Percentiles rank a stretch among this genome's conserved stretches.
Conservation (phyloP, 1,284 basidiomycete species). For the Sporisorium graminicola region DNA sequence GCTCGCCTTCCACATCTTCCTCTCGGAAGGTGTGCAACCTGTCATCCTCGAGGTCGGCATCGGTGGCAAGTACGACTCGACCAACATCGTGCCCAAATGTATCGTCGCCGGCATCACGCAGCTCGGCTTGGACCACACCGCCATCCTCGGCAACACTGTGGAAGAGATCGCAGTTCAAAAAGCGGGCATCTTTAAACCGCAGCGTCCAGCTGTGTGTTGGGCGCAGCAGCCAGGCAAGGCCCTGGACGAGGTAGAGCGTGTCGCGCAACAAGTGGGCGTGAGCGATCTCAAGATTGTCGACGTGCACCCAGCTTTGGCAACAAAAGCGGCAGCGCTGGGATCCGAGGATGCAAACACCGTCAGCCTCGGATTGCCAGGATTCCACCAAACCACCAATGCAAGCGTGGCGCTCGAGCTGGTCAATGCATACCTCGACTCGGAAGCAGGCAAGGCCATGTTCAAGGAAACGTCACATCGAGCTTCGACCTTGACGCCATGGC, state of each 20-base stretch:
- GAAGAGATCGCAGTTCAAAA: constrained; percentile 94
- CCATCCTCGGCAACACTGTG: constrained; percentile 88
- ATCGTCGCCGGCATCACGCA: constrained; percentile 89
- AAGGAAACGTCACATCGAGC: constrained; percentile 21
- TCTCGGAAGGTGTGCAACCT: constrained; percentile 82
- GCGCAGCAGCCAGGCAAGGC: constrained; percentile 83
- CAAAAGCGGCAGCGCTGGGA: constrained; percentile 20
- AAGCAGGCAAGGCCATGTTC: constrained; percentile 56
- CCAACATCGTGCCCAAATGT: constrained; percentile 92
- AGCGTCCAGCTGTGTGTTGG: constrained; percentile 87
- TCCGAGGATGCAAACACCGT: constrained; percentile 9
- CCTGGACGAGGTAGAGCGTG: constrained; percentile 77
- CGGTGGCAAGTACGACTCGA: constrained; percentile 93
- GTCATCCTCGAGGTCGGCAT: constrained; percentile 97
- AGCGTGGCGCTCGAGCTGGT: constrained; percentile 84
- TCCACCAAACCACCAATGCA: constrained; percentile 91
- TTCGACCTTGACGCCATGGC: constrained; percentile 65
- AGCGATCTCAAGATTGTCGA: constrained; percentile 34
- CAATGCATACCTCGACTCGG: constrained; percentile 77
- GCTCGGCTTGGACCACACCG: constrained; percentile 93
- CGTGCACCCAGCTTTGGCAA: constrained; percentile 35
- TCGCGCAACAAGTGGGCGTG: constrained; percentile 77
- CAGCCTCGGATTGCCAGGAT: constrained; percentile 81
- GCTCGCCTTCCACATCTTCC: constrained; percentile 90
- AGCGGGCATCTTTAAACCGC: constrained; percentile 94